Evolutionary conservation across 2,329 filamentous ascomycete species (phyloP).

Genomic region (Endocalyx cinctus): DNA sequence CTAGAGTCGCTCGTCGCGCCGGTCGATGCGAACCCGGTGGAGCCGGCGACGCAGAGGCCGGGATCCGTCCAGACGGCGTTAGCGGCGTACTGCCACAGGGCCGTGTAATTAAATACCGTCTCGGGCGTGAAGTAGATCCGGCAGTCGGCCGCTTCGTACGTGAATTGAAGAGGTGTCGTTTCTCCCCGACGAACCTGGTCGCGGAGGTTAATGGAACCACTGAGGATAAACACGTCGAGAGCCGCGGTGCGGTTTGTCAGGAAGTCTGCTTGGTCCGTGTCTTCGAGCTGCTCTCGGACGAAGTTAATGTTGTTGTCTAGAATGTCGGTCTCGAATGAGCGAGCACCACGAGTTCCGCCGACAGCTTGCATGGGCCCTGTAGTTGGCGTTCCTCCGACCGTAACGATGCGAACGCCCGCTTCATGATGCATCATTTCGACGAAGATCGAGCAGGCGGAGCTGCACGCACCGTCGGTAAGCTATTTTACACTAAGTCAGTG

Average conservation of each 20-base stretch:
- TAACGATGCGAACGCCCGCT: conserved; percentile 28
- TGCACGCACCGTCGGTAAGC: conserved; percentile 26
- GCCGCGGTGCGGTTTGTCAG: conserved; percentile 12
- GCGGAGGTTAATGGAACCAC: conserved; percentile 19
- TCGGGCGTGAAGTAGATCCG: conserved; percentile 53
- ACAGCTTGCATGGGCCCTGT: conserved; percentile 54
- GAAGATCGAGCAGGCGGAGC: conserved; percentile 27
- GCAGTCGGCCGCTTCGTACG: conserved; percentile 57
- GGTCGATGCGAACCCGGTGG: conserved; percentile 8
- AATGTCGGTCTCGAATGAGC: conserved; percentile 16
- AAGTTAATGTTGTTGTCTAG: conserved; percentile 12
- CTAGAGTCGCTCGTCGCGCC: not conserved
- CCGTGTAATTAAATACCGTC: conserved; percentile 46
- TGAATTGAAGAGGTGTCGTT: conserved; percentile 49
- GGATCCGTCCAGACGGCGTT: conserved; percentile 11
- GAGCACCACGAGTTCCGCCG: conserved; percentile 60
- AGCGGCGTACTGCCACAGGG: conserved; percentile 47
- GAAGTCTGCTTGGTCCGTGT: conserved; percentile 4
- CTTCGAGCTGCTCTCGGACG: conserved; percentile 3
- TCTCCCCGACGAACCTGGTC: conserved; percentile 17
- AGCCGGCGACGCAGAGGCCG: conserved; percentile 9
- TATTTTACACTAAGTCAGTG: conserved; percentile 4
- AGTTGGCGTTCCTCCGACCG: conserved; percentile 49
- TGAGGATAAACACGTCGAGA: conserved; percentile 8
- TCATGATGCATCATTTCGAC: conserved; percentile 25